Conservation (phyloP, 305 asterid species). For the Fraxinus floribunda region DNA sequence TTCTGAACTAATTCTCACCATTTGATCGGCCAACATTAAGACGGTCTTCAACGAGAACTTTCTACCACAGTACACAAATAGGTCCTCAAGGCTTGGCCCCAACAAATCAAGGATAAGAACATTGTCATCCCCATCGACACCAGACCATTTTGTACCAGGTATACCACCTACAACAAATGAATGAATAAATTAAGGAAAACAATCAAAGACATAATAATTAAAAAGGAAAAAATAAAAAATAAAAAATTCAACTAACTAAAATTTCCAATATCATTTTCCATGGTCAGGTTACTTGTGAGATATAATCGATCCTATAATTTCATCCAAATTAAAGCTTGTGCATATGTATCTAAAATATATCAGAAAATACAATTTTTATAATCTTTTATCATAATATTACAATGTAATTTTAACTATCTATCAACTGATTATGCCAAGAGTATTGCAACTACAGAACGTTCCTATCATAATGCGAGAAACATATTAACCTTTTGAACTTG, state of each 20-base stretch:
- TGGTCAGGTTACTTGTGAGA: background rate
- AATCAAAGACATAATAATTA: background rate
- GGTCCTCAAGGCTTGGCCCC: constrained; percentile 98
- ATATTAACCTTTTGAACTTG: background rate
- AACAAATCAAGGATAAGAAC: constrained; percentile 81
- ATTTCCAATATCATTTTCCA: background rate
- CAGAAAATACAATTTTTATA: background rate
- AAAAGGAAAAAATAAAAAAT: background rate
- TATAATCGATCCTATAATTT: background rate
- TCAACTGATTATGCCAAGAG: background rate
- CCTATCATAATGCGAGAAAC: background rate
- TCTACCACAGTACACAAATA: constrained; percentile 90
- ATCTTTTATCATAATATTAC: background rate
- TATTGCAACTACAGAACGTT: background rate
- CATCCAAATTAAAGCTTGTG: background rate
- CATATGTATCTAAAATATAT: background rate
- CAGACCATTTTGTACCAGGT: constrained; percentile 88
- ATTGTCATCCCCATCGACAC: constrained; percentile 87
- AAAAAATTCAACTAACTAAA: background rate
- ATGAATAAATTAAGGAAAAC: constrained; percentile 7
- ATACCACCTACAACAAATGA: constrained; percentile 63
- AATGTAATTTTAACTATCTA: background rate
- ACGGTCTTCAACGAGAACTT: constrained; percentile 89
- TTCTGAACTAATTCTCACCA: constrained; percentile 51
- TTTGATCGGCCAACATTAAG: constrained; percentile 92